These are phyloP conservation scores for Tricholoma hemisulphureum DNA, from an alignment of 768 basidiomycete genomes.

Conservation along the genomic window DNA sequence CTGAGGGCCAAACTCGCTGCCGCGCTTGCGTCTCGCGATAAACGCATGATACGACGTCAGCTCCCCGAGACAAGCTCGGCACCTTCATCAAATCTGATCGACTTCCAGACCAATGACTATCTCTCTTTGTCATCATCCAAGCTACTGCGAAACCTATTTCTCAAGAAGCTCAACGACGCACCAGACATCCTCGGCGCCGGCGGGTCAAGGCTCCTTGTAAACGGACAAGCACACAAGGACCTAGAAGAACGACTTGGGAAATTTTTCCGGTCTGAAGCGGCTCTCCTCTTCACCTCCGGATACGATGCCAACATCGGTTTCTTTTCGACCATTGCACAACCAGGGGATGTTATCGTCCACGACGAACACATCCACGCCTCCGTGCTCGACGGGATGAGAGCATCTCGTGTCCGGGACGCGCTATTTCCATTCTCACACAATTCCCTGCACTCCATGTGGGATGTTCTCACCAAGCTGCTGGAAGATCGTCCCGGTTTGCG, in stretches of 20 bases:
- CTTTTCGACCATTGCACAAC: slow-evolving; percentile 43
- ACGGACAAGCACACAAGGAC: slow-evolving; percentile 25
- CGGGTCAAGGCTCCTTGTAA: slow-evolving; percentile 43
- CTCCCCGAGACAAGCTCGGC: background rate
- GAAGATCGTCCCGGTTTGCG: slow-evolving; percentile 19
- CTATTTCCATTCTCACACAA: slow-evolving; percentile 46
- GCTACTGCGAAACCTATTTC: slow-evolving; percentile 31
- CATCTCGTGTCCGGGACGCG: slow-evolving; percentile 28
- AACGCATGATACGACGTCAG: background rate
- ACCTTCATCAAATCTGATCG: slow-evolving; percentile 5
- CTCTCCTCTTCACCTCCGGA: slow-evolving; percentile 52
- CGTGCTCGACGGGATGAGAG: slow-evolving; percentile 50
- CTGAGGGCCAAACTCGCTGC: background rate
- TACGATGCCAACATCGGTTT: slow-evolving; percentile 54
- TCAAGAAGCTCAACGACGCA: slow-evolving; percentile 20
- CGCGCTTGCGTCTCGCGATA: background rate
- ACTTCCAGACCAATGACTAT: slow-evolving; percentile 52
- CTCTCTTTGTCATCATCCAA: slow-evolving; percentile 41
- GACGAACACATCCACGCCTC: slow-evolving; percentile 56
- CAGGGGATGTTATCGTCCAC: slow-evolving; percentile 46
- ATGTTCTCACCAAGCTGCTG: slow-evolving; percentile 26
- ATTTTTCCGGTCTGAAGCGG: slow-evolving; percentile 40
- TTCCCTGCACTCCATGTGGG: slow-evolving; percentile 33
- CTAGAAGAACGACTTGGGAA: slow-evolving; percentile 40
- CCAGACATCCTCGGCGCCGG: slow-evolving; percentile 42